These are phyloP conservation scores for Ceratobasidium sp. DNA, from an alignment of 1,284 basidiomycete species.

Conservation along the genomic window DNA sequence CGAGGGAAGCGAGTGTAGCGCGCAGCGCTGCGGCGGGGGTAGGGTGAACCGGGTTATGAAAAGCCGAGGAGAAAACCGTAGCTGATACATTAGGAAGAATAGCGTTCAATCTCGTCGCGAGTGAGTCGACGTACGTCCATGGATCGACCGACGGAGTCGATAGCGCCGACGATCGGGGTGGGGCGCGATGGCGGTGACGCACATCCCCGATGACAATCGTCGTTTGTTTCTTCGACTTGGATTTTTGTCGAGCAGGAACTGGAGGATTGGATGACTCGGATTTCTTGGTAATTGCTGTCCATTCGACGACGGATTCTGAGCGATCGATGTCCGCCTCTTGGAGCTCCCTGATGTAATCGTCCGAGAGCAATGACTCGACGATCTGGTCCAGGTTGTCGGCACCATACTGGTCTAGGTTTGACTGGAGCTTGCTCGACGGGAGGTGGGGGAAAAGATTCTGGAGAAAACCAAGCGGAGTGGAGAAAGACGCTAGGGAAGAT, in stretches of 20 bases:
- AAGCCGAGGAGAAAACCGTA: conserved; percentile 34
- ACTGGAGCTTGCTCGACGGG: conserved; percentile 25
- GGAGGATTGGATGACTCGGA: background rate
- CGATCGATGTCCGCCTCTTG: conserved; percentile 17
- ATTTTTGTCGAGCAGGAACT: background rate
- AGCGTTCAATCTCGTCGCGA: conserved; percentile 30
- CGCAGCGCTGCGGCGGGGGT: conserved; percentile 38
- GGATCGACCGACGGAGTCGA: conserved; percentile 16
- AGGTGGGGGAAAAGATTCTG: conserved; percentile 37
- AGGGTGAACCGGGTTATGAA: conserved; percentile 27
- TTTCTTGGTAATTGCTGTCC: conserved; percentile 11
- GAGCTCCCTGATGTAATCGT: conserved; percentile 38
- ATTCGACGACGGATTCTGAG: conserved; percentile 27
- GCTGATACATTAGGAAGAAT: conserved; percentile 37
- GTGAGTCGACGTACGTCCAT: conserved; percentile 41
- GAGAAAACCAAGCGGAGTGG: conserved; percentile 40
- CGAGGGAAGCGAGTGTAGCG: conserved; percentile 24
- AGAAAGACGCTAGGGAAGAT: conserved; percentile 31
- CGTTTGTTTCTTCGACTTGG: conserved; percentile 32
- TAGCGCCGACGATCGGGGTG: background rate
- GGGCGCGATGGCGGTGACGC: conserved; percentile 30
- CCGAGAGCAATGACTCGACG: conserved; percentile 26
- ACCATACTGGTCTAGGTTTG: conserved; percentile 31
- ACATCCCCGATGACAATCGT: conserved; percentile 36
- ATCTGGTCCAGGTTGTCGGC: conserved; percentile 35